A percentile compares a stretch with the other conserved stretches of the same genome.
Evolutionary conservation across 164 flowering plant genomes (phyloP).

Genomic region (Annona squamosa): DNA sequence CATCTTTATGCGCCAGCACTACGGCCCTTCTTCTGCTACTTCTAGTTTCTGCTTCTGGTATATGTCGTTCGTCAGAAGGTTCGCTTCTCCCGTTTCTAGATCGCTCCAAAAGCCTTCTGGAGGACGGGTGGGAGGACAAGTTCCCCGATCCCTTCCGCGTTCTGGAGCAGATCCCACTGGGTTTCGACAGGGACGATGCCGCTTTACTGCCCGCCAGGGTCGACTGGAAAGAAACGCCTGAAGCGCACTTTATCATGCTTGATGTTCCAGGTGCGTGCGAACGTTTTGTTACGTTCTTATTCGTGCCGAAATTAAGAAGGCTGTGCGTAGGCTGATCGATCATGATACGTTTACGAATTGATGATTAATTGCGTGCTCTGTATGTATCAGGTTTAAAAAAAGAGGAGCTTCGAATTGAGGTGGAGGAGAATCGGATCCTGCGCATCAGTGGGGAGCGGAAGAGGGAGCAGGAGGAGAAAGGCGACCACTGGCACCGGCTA

Average conservation of each 20-base stretch:
- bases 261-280: constrained; percentile 5
- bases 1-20: background rate
- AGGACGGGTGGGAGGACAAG: constrained; percentile 3
- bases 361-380: background rate
- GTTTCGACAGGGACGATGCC: constrained; percentile 17
- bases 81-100: constrained; percentile 10
- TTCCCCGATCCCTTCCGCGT: constrained; percentile 32
- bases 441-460: constrained; percentile 13
- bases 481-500: constrained; percentile 17
- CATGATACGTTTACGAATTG: too few species aligned
- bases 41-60: background rate
- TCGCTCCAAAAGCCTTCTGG: background rate
- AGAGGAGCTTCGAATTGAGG: constrained; percentile 11
- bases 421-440: constrained; percentile 8
- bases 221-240: constrained; percentile 11
- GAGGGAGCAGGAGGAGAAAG: constrained; percentile 14
- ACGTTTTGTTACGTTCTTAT: too few species aligned
- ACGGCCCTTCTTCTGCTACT: background rate
- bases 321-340: too few species aligned
- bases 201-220: background rate
- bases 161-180: constrained; percentile 39
- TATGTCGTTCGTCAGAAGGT: background rate
- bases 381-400: constrained; percentile 9
- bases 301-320: too few species aligned
- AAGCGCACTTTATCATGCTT: constrained; percentile 1